Conservation (phyloP, 805 yeast species). For the Candida chilensis region DNA sequence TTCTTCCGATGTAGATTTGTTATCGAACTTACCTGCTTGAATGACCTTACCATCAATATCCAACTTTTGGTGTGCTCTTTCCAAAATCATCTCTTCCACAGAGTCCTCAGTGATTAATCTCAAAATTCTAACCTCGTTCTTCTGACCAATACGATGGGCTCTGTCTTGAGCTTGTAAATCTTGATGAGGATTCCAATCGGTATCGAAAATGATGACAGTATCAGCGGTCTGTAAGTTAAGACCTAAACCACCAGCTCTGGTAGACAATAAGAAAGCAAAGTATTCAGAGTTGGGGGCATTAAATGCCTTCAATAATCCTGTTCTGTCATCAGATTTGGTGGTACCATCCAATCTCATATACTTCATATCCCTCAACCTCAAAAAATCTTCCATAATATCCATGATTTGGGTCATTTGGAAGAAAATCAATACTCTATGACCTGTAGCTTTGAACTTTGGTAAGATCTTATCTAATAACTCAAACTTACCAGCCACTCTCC, state of each 20-base stretch:
- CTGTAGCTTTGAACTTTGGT: slow-evolving; percentile 66
- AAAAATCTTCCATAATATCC: slow-evolving; percentile 84
- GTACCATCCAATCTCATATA: slow-evolving; percentile 76
- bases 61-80: slow-evolving; percentile 73
- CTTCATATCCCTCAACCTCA: slow-evolving; percentile 56
- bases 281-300: slow-evolving; percentile 72
- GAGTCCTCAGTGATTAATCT: slow-evolving; percentile 76
- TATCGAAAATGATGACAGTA: slow-evolving; percentile 78
- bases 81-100: slow-evolving; percentile 75
- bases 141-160: slow-evolving; percentile 86
- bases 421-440: slow-evolving; percentile 73
- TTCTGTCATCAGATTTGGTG: slow-evolving; percentile 81
- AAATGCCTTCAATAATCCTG: slow-evolving; percentile 60
- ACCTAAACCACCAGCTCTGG: slow-evolving; percentile 89
- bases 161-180: slow-evolving; percentile 88
- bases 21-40: slow-evolving; percentile 87
- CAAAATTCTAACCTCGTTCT: slow-evolving; percentile 76
- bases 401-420: slow-evolving; percentile 87
- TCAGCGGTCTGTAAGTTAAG: slow-evolving; percentile 82
- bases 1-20: slow-evolving; percentile 79
- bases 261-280: slow-evolving; percentile 70
- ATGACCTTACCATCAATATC: slow-evolving; percentile 86
- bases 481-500: slow-evolving; percentile 77
- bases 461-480: slow-evolving; percentile 68
- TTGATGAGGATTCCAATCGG: slow-evolving; percentile 90